Evolutionary conservation across 345 rosid species (phyloP).

Genomic region (Isatis tinctoria): DNA sequence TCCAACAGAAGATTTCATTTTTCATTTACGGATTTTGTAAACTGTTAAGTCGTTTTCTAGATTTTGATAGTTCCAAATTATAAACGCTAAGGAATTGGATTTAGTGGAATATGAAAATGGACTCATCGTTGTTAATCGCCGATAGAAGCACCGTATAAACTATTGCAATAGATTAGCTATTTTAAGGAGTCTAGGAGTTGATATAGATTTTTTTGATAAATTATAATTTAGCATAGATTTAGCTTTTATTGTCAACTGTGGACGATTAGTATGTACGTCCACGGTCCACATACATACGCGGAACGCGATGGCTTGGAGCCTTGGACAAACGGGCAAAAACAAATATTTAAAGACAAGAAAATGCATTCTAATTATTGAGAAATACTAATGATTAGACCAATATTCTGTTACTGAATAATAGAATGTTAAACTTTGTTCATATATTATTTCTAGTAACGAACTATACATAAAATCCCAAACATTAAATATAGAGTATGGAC

Average conservation of each 20-base stretch:
- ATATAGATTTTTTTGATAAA: neutral
- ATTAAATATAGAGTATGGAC: constrained; percentile 7
- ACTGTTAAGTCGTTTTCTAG: too few species aligned
- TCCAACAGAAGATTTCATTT: too few species aligned
- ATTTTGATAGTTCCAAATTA: too few species aligned
- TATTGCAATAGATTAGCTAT: constrained; percentile 1
- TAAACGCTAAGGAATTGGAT: too few species aligned
- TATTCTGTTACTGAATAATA: constrained; percentile 20
- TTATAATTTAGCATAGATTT: neutral
- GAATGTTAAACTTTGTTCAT: constrained; percentile 7
- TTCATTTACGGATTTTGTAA: too few species aligned
- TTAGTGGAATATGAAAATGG: too few species aligned
- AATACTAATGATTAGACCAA: constrained; percentile 25
- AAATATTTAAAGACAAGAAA: neutral
- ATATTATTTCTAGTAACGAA: constrained; percentile 21
- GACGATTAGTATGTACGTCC: neutral
- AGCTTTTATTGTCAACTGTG: neutral
- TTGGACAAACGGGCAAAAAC: neutral
- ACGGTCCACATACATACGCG: constrained; percentile 5
- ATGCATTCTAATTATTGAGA: constrained; percentile 19
- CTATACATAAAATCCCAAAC: neutral
- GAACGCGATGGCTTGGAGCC: constrained; percentile 7
- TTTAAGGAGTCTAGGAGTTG: neutral
- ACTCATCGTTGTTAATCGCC: too few species aligned
- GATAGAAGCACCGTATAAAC: neutral